phyloP scores from a whole-genome alignment of 768 basidiomycete genomes.

The Sarcomyxa edulis region DNA sequence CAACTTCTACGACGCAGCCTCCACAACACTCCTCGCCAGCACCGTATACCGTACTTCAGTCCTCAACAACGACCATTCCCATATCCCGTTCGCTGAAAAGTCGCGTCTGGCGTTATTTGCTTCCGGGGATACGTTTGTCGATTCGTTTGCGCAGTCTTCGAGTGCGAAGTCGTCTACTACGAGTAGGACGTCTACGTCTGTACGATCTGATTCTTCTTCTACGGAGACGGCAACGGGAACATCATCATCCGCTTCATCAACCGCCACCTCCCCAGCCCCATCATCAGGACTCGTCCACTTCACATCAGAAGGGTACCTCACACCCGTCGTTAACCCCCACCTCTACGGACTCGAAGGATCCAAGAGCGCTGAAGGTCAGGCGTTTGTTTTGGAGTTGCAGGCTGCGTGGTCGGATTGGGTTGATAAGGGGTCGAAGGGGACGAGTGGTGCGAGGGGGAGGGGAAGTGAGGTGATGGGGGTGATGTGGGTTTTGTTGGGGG shows the following conservation, averaged over 20 bases:
- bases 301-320: conserved; percentile 57
- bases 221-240: no score
- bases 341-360: conserved; percentile 39
- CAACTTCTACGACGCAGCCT: conserved; percentile 69
- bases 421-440: no score
- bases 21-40: conserved; percentile 69
- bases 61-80: conserved; percentile 39
- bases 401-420: conserved; percentile 75
- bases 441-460: no score
- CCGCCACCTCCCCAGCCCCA: conserved; percentile 8
- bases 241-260: conserved; percentile 10
- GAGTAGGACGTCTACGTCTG: no score
- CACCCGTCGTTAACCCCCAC: conserved; percentile 73
- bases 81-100: conserved; percentile 34
- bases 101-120: conserved; percentile 8
- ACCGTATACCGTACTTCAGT: conserved; percentile 72
- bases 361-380: conserved; percentile 76
- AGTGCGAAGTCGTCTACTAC: conserved; percentile 7
- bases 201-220: no score
- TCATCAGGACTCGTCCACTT: conserved; percentile 45
- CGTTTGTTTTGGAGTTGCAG: conserved; percentile 72
- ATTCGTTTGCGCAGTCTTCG: conserved; percentile 17
- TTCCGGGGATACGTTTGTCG: not conserved
- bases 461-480: no score
- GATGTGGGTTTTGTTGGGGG: no score